Evolutionary conservation across 2,329 filamentous ascomycete species (phyloP).

Genomic region (Trichoderma koningii): DNA sequence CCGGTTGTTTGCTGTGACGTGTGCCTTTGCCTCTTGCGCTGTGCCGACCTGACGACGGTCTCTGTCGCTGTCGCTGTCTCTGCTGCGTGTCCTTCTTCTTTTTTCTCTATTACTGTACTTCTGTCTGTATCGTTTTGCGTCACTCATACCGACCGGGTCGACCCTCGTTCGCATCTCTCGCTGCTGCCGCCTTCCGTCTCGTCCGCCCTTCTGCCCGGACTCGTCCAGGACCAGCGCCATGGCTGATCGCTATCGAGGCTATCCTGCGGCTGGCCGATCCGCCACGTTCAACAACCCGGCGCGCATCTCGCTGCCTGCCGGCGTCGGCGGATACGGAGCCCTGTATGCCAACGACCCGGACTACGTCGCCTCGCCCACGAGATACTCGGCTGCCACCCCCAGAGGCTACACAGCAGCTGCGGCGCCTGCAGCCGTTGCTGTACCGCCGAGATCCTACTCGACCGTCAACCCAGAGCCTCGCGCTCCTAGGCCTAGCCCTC

Average conservation of each 20-base stretch:
- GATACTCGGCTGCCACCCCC: conserved; percentile 39
- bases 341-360: conserved; percentile 57
- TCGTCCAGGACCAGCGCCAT: conserved; percentile 39
- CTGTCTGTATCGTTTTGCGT: not conserved
- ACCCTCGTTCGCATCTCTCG: not conserved
- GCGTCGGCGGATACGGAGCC: conserved; percentile 50
- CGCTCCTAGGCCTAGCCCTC: conserved; percentile 49
- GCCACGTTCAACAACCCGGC: conserved; percentile 51
- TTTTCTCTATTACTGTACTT: too few species aligned
- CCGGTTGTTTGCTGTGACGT: conserved; percentile 11
- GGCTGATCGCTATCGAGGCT: conserved; percentile 51
- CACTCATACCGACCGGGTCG: not conserved
- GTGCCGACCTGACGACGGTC: not conserved
- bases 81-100: too few species aligned
- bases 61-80: not conserved
- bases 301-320: conserved; percentile 55
- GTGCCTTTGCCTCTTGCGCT: not conserved
- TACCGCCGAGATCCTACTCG: conserved; percentile 55
- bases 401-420: conserved; percentile 40
- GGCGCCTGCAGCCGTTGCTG: conserved; percentile 38
- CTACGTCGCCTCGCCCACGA: conserved; percentile 48
- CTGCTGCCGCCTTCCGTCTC: not conserved
- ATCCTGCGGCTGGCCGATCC: conserved; percentile 47
- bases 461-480: conserved; percentile 54
- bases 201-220: too few species aligned